Conservation (phyloP, 2,329 filamentous ascomycete species). For the Apiospora koreana region DNA sequence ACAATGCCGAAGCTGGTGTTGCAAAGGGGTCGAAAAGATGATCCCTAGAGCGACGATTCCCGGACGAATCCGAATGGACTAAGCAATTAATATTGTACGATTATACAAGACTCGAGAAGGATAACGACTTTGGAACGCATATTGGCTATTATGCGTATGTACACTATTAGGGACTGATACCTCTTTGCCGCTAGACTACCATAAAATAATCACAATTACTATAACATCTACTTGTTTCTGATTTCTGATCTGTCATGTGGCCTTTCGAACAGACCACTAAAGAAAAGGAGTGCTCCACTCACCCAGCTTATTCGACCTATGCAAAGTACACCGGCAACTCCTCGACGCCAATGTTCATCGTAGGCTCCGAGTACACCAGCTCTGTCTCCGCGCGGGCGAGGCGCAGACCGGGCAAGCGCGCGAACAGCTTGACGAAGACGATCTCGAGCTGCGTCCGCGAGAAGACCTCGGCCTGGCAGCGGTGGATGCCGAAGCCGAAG, state of each 20-base stretch:
- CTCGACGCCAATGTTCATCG: constrained; percentile 14
- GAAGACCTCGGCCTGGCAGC: constrained; percentile 14
- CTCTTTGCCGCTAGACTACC: no score
- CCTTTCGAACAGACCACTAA: no score
- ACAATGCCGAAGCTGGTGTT: not conserved
- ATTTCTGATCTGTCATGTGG: no score
- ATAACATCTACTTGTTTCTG: no score
- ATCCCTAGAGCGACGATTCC: not conserved
- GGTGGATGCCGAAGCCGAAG: constrained; percentile 12
- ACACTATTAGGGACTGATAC: no score
- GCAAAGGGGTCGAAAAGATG: not conserved
- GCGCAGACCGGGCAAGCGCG: constrained; percentile 15
- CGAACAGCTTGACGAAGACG: constrained; percentile 15
- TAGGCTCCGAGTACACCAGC: constrained; percentile 11
- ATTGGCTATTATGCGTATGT: no score
- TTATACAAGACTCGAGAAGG: not conserved
- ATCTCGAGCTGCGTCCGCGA: constrained; percentile 16
- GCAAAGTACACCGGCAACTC: constrained; percentile 12
- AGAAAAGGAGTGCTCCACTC: no score
- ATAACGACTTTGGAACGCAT: not conserved
- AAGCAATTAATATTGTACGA: not conserved
- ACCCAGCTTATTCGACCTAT: no score
- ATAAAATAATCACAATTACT: no score
- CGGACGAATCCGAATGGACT: not conserved
- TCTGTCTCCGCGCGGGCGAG: not conserved